phyloP scores from a whole-genome alignment of 148 eudicot genomes.

The Diospyros lotus region DNA sequence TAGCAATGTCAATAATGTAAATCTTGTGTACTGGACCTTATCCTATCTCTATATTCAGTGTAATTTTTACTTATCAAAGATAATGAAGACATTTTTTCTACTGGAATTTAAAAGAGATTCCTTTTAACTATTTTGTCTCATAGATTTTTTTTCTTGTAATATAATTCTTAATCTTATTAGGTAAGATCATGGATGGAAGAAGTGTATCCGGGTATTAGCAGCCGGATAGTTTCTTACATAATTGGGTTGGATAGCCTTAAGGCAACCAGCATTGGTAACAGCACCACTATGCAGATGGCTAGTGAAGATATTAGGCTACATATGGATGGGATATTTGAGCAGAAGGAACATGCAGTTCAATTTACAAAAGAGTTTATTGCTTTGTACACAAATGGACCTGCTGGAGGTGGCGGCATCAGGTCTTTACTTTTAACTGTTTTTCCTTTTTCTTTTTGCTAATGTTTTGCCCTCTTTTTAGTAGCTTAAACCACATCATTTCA shows the following conservation, averaged over 20 bases:
- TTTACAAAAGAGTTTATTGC: constrained; percentile 79
- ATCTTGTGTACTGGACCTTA: neutral
- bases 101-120: neutral
- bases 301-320: constrained; percentile 73
- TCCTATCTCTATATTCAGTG: neutral
- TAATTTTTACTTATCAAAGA: neutral
- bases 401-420: constrained; percentile 99
- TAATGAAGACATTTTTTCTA: neutral
- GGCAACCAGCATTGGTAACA: constrained; percentile 31
- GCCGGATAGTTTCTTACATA: constrained; percentile 63
- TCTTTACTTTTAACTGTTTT: neutral
- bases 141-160: neutral
- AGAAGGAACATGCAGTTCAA: constrained; percentile 61
- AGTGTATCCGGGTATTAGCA: constrained; percentile 53
- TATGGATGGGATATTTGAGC: constrained; percentile 89
- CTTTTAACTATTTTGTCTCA: neutral
- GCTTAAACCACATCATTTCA: neutral
- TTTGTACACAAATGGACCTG: constrained; percentile 95
- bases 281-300: constrained; percentile 15
- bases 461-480: neutral
- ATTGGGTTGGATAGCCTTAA: constrained; percentile 95
- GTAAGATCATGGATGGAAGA: constrained; percentile 97
- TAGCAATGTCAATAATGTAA: neutral
- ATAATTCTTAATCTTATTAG: constrained; percentile 28
- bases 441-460: constrained; percentile 1